Evolutionary conservation across 805 yeast species (phyloP).

Genomic region (Suhomyces tanzawaensis): DNA sequence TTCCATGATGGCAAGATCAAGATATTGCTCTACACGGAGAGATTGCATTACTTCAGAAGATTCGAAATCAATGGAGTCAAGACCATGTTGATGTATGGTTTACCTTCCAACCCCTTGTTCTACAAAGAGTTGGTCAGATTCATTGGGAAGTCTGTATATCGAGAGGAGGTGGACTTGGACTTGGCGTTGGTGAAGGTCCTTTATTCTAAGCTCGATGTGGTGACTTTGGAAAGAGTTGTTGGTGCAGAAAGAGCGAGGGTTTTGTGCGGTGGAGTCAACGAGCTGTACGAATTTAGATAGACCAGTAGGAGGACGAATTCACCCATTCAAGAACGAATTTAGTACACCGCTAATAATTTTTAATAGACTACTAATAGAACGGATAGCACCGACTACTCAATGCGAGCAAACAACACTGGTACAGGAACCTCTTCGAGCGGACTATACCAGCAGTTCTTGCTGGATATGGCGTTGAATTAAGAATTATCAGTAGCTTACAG

Average conservation of each 20-base stretch:
- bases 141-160: constrained; percentile 61
- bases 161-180: constrained; percentile 48
- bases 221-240: constrained; percentile 77
- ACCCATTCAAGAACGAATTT: too few relatives aligned
- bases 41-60: constrained; percentile 89
- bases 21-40: constrained; percentile 84
- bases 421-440: too few relatives aligned
- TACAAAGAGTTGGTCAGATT: constrained; percentile 73
- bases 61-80: constrained; percentile 83
- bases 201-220: constrained; percentile 77
- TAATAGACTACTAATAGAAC: too few relatives aligned
- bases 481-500: too few relatives aligned
- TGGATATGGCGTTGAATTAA: too few relatives aligned
- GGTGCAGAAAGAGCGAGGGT: constrained; percentile 72
- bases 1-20: constrained; percentile 63
- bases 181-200: constrained; percentile 51
- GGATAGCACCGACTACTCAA: too few relatives aligned
- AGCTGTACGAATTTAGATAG: constrained; percentile 65
- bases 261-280: constrained; percentile 67
- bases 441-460: too few relatives aligned
- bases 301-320: too few relatives aligned
- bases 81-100: constrained; percentile 74
- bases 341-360: too few relatives aligned
- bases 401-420: too few relatives aligned
- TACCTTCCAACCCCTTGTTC: constrained; percentile 82